Evolutionary conservation across 2,329 filamentous ascomycete species (phyloP).

Genomic region (Diplodia sapinea): DNA sequence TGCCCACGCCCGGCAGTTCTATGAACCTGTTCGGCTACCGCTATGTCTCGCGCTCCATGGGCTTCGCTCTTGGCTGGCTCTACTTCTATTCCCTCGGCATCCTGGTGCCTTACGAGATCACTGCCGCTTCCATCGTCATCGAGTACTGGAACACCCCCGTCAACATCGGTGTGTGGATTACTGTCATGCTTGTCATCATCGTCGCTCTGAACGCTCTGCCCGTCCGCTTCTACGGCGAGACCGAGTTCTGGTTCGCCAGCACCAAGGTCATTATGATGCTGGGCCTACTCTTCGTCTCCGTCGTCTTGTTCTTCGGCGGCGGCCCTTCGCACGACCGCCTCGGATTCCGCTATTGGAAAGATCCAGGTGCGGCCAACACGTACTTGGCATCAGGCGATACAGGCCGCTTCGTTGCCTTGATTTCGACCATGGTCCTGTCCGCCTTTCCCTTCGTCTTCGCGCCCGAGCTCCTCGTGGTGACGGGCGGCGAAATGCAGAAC

Average conservation of each 20-base stretch:
- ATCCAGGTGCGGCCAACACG: conserved; percentile 56
- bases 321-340: conserved; percentile 58
- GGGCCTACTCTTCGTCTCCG: conserved; percentile 58
- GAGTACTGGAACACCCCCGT: conserved; percentile 49
- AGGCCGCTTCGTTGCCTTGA: conserved; percentile 59
- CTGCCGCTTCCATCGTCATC: conserved; percentile 47
- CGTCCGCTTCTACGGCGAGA: conserved; percentile 59
- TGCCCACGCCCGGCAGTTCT: conserved; percentile 61
- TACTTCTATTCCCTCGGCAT: conserved; percentile 48
- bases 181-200: conserved; percentile 47
- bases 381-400: conserved; percentile 55
- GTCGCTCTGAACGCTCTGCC: conserved; percentile 56
- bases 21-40: conserved; percentile 58
- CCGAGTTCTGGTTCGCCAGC: conserved; percentile 61
- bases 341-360: conserved; percentile 59
- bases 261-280: conserved; percentile 60
- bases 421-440: conserved; percentile 58
- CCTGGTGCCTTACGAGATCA: conserved; percentile 45
- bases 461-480: conserved; percentile 58
- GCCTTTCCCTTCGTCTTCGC: conserved; percentile 56
- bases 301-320: conserved; percentile 64
- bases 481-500: conserved; percentile 63
- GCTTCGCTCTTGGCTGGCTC: conserved; percentile 55
- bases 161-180: conserved; percentile 50
- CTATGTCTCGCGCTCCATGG: conserved; percentile 53